Evolutionary conservation across 768 basidiomycete species (phyloP), one percentile per base, ranked within the genome.

Genomic region (Auricularia sp.): DNA sequence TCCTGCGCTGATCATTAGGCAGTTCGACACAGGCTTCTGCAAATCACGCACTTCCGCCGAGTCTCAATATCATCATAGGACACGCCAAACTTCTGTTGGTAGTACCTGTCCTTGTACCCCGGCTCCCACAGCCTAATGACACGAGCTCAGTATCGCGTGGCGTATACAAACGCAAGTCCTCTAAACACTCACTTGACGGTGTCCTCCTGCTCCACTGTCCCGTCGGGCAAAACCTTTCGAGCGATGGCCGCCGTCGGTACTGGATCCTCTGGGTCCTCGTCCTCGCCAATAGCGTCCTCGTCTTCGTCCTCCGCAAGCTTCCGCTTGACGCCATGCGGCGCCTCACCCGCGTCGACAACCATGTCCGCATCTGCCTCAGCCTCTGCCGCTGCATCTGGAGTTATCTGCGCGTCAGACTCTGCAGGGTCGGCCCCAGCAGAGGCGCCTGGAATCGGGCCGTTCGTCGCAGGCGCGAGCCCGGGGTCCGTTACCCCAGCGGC

Each of bases 61-160:
- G 93, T 90, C 65, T 87, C 85, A 2, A 70, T 73, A 69, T 98
- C 91, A n/a, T 76, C 80, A 21, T 81, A 73, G 67, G 88, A 83
- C 12, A 91, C 78, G 2, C 87, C 87, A 71, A 98, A 99, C 77
- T 99, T 99, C 71, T 91, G 88, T 58, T 83, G 81, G 70, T 99
- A 99, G 73, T 99, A 99, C 47, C 97, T 85, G 68, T 95, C 92
- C 73, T 85, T 87, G 75, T 99, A 99, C 34, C 96, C 97, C 1
- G 94, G 87, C 74, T 98, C 94, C 87, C 92, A 99, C 23, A 98
- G 77, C 72, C 96, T 98, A 69, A 4, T 61, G 65, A 33, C 36
- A 29, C 36, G 67, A 34, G 42, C 12, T 42, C 12, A 42, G 43
- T 39, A 59, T 64, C 47, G 69, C 42, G 64, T 70, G 14, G 66